phyloP scores from a whole-genome alignment of 192 early-diverging fungal genomes.

The Umbelopsis ramanniana region DNA sequence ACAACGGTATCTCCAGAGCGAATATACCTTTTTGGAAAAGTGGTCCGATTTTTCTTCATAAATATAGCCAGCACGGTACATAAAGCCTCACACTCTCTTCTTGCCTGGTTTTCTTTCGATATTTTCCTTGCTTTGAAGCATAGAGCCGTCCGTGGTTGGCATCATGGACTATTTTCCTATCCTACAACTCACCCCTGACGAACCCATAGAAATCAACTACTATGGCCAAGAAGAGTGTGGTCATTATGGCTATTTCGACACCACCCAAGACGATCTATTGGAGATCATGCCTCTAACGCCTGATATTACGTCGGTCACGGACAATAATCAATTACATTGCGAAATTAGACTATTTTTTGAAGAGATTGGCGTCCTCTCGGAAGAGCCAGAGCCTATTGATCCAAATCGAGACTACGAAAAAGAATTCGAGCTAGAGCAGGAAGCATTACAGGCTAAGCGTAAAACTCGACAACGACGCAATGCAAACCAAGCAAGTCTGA shows the following conservation, averaged over 20 bases:
- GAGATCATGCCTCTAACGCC: conserved; percentile 31
- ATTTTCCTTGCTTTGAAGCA: no score
- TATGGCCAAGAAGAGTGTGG: neutral
- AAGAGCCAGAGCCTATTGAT: conserved; percentile 43
- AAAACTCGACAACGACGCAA: conserved; percentile 1
- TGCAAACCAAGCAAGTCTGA: conserved; percentile 10
- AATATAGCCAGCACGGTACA: no score
- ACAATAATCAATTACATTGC: conserved; percentile 33
- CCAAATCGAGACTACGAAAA: conserved; percentile 38
- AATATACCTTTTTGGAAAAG: no score
- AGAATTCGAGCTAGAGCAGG: conserved; percentile 17
- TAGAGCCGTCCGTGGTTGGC: neutral
- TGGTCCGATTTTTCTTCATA: no score
- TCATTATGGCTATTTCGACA: neutral
- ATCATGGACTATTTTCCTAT: conserved; percentile 13
- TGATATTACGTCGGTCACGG: conserved; percentile 28
- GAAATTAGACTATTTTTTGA: conserved; percentile 32
- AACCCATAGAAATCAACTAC: neutral
- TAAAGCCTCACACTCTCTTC: no score
- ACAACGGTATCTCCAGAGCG: no score
- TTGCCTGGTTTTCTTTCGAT: no score
- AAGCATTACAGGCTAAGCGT: neutral
- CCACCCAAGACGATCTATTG: conserved; percentile 29
- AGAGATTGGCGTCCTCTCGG: conserved; percentile 34
- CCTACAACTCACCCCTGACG: conserved; percentile 3